Evolutionary conservation across 768 basidiomycete genomes (phyloP), one percentile per base, ranked within the genome.

Genomic region (Rhodocollybia butyracea): DNA sequence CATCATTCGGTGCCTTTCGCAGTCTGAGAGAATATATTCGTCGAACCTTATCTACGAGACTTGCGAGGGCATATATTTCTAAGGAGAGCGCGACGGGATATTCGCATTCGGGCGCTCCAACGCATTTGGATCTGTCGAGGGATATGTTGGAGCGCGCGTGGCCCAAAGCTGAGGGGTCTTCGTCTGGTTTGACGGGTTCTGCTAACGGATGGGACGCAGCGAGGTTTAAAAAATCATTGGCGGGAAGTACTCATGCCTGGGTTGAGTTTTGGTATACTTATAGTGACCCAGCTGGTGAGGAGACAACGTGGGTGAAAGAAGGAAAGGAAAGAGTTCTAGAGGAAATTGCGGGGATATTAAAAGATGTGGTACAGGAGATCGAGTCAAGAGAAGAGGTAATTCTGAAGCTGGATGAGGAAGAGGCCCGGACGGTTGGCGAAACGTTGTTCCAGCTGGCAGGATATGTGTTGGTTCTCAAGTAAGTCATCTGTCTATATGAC

Each of bases 91-190:
- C 82, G 2, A 63, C 76, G 12, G 73, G 73, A 10, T 86, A 86
- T 55, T 76, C 84, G 0, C 76, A 76, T 38, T 80, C 86, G 1
- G 87, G 86, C 12, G 80, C 78, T 1, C 82, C 84, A 0, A 76
- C 76, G 0, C 76, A 81, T 40, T 73, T 88, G 63, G 82, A 82
- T 51, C 66, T 90, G 8, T 84, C 83, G 55, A 73, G 72, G 40
- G 84, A 84, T 17, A 66, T 89, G 56, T 79, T 89, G 79, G 86
- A 89, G 61, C 77, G 80, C 2, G 88, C 86, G 0, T 90, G 86
- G 87, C 77, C 85, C 1, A 85, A 82, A 62, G 81, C 88, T 40
- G 86, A 88, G 22, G 68, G 68, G 45, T 57, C 65, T 4, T 22
- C 64, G 65, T 22, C 65, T 8, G 69, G 70, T 2, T 61, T 64